phyloP scores from a whole-genome alignment of 257 asterid species.

The Plantago elongata region DNA sequence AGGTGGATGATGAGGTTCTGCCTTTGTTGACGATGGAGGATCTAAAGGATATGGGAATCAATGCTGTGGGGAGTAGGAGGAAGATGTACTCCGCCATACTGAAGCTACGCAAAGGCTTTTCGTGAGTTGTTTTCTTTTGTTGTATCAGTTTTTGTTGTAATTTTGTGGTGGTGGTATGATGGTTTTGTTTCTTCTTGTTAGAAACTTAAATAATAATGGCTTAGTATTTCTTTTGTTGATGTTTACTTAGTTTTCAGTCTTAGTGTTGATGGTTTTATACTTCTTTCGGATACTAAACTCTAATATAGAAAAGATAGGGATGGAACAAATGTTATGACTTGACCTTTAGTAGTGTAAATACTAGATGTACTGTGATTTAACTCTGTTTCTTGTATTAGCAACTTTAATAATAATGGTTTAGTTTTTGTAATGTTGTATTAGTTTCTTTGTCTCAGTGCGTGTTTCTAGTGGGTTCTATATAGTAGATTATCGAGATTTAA shows the following conservation, averaged over 20 bases:
- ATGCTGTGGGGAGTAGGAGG: conserved; percentile 83
- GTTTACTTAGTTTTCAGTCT: not conserved
- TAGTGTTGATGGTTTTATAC: not conserved
- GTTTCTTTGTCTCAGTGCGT: conserved; percentile 24
- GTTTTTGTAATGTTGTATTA: conserved; percentile 27
- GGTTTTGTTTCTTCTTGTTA: conserved; percentile 18
- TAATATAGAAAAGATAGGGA: too few relatives aligned
- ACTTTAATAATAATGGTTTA: conserved; percentile 34
- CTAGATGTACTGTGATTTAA: too few relatives aligned
- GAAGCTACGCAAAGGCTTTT: conserved; percentile 65
- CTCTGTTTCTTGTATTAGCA: conserved; percentile 18
- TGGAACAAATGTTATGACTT: too few relatives aligned
- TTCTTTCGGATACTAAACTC: too few relatives aligned
- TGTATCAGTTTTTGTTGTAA: conserved; percentile 28
- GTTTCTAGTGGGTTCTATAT: conserved; percentile 28
- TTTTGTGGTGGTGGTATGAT: not conserved
- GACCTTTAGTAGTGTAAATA: too few relatives aligned
- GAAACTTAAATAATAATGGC: conserved; percentile 35
- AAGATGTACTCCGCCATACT: conserved; percentile 69
- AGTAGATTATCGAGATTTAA: conserved; percentile 15
- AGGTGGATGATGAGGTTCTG: conserved; percentile 84
- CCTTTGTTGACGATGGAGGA: conserved; percentile 85
- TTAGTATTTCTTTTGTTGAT: conserved; percentile 17
- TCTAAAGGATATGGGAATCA: conserved; percentile 93
- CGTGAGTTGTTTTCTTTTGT: conserved; percentile 35